These are phyloP conservation scores for Mycena indigotica DNA, from an alignment of 768 basidiomycete species.

Conservation along the genomic window DNA sequence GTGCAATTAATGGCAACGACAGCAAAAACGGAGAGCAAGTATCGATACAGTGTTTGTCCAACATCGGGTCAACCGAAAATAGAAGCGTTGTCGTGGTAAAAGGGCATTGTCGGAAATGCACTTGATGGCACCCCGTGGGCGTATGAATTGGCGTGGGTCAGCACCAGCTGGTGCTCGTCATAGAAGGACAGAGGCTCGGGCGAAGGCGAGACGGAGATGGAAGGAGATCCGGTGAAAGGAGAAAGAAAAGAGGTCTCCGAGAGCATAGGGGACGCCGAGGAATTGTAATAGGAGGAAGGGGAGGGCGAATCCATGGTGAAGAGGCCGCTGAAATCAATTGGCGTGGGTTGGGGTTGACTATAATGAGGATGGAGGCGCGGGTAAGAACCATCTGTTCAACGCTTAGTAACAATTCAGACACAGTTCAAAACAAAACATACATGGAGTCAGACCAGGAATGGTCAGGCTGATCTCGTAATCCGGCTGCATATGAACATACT, in stretches of 20 bases:
- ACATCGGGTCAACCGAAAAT: constrained; percentile 12
- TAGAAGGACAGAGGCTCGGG: constrained; percentile 7
- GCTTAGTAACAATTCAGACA: background rate
- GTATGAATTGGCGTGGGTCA: background rate
- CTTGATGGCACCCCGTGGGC: constrained; percentile 9
- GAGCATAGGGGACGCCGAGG: constrained; percentile 12
- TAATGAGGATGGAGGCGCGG: background rate
- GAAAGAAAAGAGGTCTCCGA: background rate
- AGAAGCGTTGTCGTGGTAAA: constrained; percentile 2
- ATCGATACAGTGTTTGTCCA: constrained; percentile 17
- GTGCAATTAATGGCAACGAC: constrained; percentile 11
- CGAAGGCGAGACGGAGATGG: constrained; percentile 6
- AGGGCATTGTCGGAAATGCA: constrained; percentile 1
- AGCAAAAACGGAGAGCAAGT: constrained; percentile 4
- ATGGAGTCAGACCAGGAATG: background rate
- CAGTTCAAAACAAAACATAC: background rate
- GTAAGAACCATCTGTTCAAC: background rate
- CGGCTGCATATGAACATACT: background rate
- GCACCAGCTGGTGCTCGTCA: background rate
- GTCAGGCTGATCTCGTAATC: background rate
- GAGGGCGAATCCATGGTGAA: constrained; percentile 12
- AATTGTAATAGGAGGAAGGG: constrained; percentile 11
- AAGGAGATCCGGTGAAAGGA: constrained; percentile 6
- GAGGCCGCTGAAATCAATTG: constrained; percentile 2
- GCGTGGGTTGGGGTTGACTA: background rate